These are phyloP conservation scores for Leptomonas seymouri DNA, from an alignment of 208 protist species.

Conservation along the genomic window DNA sequence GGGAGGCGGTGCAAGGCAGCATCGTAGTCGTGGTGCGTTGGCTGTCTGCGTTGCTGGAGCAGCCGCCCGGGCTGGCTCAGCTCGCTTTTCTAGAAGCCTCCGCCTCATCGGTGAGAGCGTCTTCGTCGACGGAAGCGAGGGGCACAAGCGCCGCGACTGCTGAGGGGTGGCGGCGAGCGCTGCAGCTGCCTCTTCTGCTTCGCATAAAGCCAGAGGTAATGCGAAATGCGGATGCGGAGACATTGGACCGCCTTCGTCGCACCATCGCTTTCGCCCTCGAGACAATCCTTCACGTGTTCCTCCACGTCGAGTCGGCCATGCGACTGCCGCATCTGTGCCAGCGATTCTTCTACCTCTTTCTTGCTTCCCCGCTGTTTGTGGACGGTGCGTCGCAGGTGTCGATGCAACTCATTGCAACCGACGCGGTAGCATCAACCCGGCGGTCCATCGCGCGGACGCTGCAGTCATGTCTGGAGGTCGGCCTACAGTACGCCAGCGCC, in stretches of 20 bases:
- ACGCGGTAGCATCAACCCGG: conserved; percentile 14
- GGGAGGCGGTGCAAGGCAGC: conserved; percentile 61
- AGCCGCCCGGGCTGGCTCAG: conserved; percentile 72
- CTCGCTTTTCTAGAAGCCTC: conserved; percentile 62
- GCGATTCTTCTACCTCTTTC: conserved; percentile 52
- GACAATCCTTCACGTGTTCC: conserved; percentile 57
- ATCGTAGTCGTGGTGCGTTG: conserved; percentile 43
- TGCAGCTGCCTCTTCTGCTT: conserved; percentile 76
- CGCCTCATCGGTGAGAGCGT: conserved; percentile 1
- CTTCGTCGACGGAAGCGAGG: neutral
- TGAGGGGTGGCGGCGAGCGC: conserved; percentile 62
- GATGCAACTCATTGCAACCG: conserved; percentile 38
- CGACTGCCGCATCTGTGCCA: conserved; percentile 49
- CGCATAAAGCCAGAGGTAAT: conserved; percentile 28
- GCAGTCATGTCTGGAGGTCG: conserved; percentile 28
- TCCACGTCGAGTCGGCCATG: conserved; percentile 49
- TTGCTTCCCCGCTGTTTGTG: conserved; percentile 76
- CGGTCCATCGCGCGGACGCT: conserved; percentile 21
- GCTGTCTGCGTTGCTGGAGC: conserved; percentile 48
- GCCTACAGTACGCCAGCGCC: conserved; percentile 33
- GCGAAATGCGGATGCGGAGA: conserved; percentile 31
- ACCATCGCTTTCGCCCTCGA: conserved; percentile 57
- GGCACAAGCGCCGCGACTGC: neutral
- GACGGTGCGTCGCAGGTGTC: conserved; percentile 56
- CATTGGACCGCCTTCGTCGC: conserved; percentile 52